Evolutionary conservation across 1,284 basidiomycete genomes (phyloP), one percentile per base, ranked within the genome.

Genomic region (Trametes pubescens): DNA sequence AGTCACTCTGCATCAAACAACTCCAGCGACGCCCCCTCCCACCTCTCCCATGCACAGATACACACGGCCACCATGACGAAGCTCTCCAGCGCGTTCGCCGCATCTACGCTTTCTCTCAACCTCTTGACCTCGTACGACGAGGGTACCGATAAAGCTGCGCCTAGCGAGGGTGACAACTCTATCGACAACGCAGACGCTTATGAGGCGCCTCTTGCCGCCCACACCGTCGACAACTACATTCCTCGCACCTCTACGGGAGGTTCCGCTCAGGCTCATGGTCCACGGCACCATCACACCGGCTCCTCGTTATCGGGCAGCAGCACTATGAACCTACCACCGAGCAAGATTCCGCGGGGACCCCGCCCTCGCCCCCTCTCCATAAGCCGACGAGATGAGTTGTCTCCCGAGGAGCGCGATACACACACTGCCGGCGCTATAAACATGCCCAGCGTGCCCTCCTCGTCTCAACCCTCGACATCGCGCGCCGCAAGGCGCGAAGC

Each of bases 31-130:
- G 66, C 69, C 52, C 65, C 69, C 43, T 69, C 63, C n/a, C 61
- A 63, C 46, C 49, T 64, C 53, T 69, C 69, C 38, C 69, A 72
- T 43, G 69, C 67, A 1, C 70, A 73, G 48, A 71, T 74, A 26
- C 70, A 71, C 32, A 71, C 70, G 2, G 73, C 72, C 8, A 72
- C 70, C 38, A 60, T 72, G 58, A 72, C 70, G 48, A 72, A 71
- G 49, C 62, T 70, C 22, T 56, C 63, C 2, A 67, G 58, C 48
- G 71, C 69, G 13, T 65, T 69, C 29, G 71, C 70, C n/a, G 60
- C 70, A 1, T 62, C 68, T 18, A 74, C 71, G 32, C 72, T 71
- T 21, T 68, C 65, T 18, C 57, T 71, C 34, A 71, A 72, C 51
- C 54, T 70, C 29, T 43, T 71, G 47, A 58, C 57, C 49, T 43